Evolutionary conservation across 1,284 basidiomycete genomes (phyloP).

Genomic region (Cryptococcus maquisensis): DNA sequence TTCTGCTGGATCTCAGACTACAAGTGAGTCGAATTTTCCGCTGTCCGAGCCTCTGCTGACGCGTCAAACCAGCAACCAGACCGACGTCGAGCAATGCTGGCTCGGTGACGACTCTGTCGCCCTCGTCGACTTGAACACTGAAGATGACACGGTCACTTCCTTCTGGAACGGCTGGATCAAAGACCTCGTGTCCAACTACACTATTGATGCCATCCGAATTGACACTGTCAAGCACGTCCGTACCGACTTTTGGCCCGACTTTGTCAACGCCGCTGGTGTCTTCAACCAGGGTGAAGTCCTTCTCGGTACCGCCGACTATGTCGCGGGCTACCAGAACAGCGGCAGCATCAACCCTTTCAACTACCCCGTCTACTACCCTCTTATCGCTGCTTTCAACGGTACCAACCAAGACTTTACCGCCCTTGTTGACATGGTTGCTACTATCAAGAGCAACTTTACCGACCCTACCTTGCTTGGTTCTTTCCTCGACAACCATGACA

Average conservation of each 20-base stretch:
- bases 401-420: conserved; percentile 17
- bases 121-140: conserved; percentile 50
- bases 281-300: conserved; percentile 51
- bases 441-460: conserved; percentile 21
- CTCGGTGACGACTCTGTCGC: conserved; percentile 44
- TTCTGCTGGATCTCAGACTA: conserved; percentile 49
- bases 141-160: conserved; percentile 41
- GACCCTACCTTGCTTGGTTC: conserved; percentile 48
- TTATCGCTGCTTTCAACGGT: conserved; percentile 37
- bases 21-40: conserved; percentile 7
- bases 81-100: conserved; percentile 52
- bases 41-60: no score
- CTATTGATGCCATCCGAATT: conserved; percentile 50
- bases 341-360: conserved; percentile 55
- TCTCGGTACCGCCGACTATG: conserved; percentile 39
- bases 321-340: conserved; percentile 45
- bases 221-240: conserved; percentile 53
- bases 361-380: conserved; percentile 56
- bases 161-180: conserved; percentile 51
- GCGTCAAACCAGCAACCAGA: conserved; percentile 38
- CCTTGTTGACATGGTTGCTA: conserved; percentile 20
- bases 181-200: conserved; percentile 46
- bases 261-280: conserved; percentile 46
- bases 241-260: conserved; percentile 50
- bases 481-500: conserved; percentile 51